Base-by-base conservation (phyloP, 2,329 filamentous ascomycete genomes). In the Sclerotinia subarctica region DNA sequence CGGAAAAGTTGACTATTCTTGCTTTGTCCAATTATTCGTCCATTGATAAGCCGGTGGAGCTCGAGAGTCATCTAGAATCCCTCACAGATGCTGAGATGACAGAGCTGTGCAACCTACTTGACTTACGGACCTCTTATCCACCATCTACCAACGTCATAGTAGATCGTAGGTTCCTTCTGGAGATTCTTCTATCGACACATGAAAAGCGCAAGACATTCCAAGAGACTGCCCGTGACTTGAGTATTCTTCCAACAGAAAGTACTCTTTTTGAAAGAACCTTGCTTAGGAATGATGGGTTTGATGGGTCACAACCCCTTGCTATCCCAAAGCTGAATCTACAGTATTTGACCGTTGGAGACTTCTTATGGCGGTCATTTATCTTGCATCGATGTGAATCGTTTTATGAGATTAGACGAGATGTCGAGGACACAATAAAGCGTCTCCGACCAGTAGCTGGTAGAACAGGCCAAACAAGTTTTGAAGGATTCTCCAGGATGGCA, bases 321-420 rank as follows among this genome's bases (percentile, higher is more conserved):
- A 88, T 99, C 54, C 95, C 95, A 3, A 99, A 99, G 78, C 81
- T 98, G 57, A 99, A 97, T 74, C 82, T 99, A 38, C 95, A 99
- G 76, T 99, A 99, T 78, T 83, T 99, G 19, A 96, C 94, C 3
- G 88, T 97, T 63, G 93, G 93, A 3, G 95, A 99, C 78, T 99
- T 99, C 74, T 81, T 99, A n/a, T 99, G 94, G 93, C 87, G 96
- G 70, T 93, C 94, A 0, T 90, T 98, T 75, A 85, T 96, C 19
- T 82, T 99, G 11, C 95, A 97, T 77, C 88, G 94, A 52, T 91
- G 90, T 69, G 95, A 99, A 78, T 87, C 94, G 0, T 97, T 98
- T 77, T 98, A 96, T 78, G 92, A 93, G 69, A 94, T 99, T 69
- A 88, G 93, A 57, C 94, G 93, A 75, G 93, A 99, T 77, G 88